Evolutionary conservation across 148 eudicot species (phyloP).

Genomic region (Rhododendron henanense): DNA sequence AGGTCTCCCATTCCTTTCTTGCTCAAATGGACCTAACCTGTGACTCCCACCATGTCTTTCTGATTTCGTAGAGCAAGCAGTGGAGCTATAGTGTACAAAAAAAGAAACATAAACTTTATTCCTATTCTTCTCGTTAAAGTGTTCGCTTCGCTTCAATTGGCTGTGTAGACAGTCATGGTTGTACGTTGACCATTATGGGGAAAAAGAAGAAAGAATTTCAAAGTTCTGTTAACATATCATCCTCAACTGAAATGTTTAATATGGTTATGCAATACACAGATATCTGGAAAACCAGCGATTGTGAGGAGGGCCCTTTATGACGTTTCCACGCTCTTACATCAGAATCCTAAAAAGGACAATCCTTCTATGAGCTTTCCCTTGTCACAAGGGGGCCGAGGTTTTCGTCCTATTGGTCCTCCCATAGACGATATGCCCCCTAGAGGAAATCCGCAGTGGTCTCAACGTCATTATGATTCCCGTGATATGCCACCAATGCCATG

Average conservation of each 20-base stretch:
- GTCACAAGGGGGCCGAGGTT: slow-evolving; percentile 39
- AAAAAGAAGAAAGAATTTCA: background rate
- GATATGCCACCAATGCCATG: slow-evolving; percentile 46
- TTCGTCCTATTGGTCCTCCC: slow-evolving; percentile 46
- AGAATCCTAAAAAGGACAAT: slow-evolving; percentile 72
- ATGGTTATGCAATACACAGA: slow-evolving; percentile 23
- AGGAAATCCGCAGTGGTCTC: slow-evolving; percentile 44
- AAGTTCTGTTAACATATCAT: background rate
- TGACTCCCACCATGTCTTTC: background rate
- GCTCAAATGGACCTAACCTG: background rate
- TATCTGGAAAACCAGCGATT: slow-evolving; percentile 59
- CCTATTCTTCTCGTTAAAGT: background rate
- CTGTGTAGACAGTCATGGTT: background rate
- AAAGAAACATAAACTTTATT: background rate
- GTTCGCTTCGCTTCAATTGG: background rate
- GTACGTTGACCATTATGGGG: background rate
- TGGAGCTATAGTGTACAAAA: background rate
- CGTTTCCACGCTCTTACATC: slow-evolving; percentile 57
- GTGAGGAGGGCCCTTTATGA: slow-evolving; percentile 50
- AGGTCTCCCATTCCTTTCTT: background rate
- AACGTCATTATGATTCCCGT: slow-evolving; percentile 29
- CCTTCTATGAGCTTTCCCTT: slow-evolving; percentile 41
- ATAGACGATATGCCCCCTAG: slow-evolving; percentile 34
- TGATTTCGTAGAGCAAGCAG: background rate
- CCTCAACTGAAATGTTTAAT: background rate